phyloP scores from a whole-genome alignment of 371 early-diverging fungal genomes.

The Apophysomyces elegans region DNA sequence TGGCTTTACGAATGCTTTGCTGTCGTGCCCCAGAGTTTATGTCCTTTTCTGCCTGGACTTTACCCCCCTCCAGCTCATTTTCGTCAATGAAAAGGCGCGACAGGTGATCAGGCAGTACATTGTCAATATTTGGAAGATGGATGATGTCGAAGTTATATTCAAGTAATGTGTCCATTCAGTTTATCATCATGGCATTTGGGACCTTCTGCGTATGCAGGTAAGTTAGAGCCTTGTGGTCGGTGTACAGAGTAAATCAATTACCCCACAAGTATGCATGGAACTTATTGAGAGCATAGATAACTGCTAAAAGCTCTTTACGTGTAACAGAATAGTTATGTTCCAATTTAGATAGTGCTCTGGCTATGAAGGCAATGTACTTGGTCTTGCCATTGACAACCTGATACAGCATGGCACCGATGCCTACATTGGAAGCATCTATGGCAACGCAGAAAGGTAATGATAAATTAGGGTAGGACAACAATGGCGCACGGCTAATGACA shows the following conservation, averaged over 20 bases:
- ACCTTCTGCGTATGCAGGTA: conserved; percentile 29
- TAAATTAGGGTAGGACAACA: conserved; percentile 21
- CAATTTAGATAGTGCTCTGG: neutral
- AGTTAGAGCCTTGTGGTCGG: conserved; percentile 26
- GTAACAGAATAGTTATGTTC: conserved; percentile 13
- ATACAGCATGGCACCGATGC: conserved; percentile 34
- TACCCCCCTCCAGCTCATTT: no score
- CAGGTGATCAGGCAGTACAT: conserved; percentile 5
- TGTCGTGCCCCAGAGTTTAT: no score
- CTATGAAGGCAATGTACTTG: conserved; percentile 18
- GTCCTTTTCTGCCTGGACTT: no score
- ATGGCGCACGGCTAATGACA: neutral
- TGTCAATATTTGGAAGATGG: conserved; percentile 23
- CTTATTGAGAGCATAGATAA: conserved; percentile 15
- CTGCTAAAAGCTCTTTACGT: neutral
- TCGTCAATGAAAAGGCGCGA: no score
- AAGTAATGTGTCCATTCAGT: conserved; percentile 30
- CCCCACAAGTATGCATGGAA: conserved; percentile 42
- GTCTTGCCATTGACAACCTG: conserved; percentile 14
- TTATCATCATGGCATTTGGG: conserved; percentile 28
- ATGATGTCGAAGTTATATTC: conserved; percentile 29
- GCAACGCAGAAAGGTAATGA: conserved; percentile 27
- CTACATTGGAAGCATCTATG: conserved; percentile 40
- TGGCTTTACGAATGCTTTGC: no score
- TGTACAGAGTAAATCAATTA: conserved; percentile 21